These are phyloP conservation scores for Anacardium occidentale DNA, from an alignment of 345 rosid genomes.

Conservation along the genomic window DNA sequence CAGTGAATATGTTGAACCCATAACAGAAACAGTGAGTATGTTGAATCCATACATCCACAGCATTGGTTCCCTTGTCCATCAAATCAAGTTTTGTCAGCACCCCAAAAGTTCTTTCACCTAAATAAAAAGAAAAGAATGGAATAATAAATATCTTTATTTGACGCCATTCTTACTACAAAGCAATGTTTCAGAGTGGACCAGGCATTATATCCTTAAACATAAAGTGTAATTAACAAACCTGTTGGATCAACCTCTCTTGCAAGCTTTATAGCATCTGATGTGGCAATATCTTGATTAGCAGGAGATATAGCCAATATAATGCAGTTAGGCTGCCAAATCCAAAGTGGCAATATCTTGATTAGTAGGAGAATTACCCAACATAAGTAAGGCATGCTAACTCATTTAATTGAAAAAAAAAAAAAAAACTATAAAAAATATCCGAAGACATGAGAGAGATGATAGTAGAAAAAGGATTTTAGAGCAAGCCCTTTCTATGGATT, in stretches of 20 bases:
- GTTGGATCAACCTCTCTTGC: slow-evolving; percentile 99
- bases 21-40: slow-evolving; percentile 28
- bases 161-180: not conserved
- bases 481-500: not conserved
- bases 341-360: slow-evolving; percentile 19
- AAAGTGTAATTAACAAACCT: slow-evolving; percentile 42
- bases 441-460: not conserved
- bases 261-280: slow-evolving; percentile 98
- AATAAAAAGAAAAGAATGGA: slow-evolving; percentile 16
- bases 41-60: slow-evolving; percentile 61
- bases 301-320: slow-evolving; percentile 98
- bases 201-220: slow-evolving; percentile 9
- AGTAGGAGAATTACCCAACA: slow-evolving; percentile 13
- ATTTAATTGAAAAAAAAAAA: too few relatives aligned
- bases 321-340: slow-evolving; percentile 81
- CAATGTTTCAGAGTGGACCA: slow-evolving; percentile 2
- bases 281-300: slow-evolving; percentile 99
- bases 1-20: slow-evolving; percentile 21
- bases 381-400: not conserved
- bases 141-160: slow-evolving; percentile 8
- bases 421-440: not conserved
- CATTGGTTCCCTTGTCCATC: slow-evolving; percentile 99
- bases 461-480: not conserved
- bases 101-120: slow-evolving; percentile 98
- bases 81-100: slow-evolving; percentile 97